Conservation (phyloP, 371 early-diverging fungal genomes). For the Gilbertella persicaria region DNA sequence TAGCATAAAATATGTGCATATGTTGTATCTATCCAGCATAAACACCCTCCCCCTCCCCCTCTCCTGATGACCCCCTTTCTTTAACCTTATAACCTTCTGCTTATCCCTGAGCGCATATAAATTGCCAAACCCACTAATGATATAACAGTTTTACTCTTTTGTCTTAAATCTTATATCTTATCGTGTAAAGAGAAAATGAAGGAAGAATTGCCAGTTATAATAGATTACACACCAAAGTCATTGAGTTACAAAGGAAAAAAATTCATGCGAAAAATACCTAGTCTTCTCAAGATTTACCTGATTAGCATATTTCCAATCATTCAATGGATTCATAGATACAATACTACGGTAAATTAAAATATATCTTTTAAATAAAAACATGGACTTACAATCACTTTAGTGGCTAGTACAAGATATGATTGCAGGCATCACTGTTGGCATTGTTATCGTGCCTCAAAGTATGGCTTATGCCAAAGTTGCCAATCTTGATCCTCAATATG, state of each 20-base stretch:
- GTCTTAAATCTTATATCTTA: too few species aligned
- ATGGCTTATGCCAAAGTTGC: constrained; percentile 87
- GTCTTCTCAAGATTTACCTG: constrained; percentile 4
- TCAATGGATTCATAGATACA: constrained; percentile 37
- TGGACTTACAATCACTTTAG: constrained; percentile 3
- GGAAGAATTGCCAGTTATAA: constrained; percentile 5
- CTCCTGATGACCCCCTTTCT: not conserved
- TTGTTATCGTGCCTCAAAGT: constrained; percentile 84
- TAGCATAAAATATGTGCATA: too few species aligned
- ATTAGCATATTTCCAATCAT: constrained; percentile 13
- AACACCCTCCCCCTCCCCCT: too few species aligned
- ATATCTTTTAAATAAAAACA: not conserved
- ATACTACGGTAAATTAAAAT: constrained; percentile 21
- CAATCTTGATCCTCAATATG: constrained; percentile 60
- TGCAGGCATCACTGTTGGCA: constrained; percentile 86
- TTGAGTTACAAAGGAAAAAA: not conserved
- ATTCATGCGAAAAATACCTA: constrained; percentile 2
- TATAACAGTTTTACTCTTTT: not conserved
- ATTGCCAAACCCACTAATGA: not conserved
- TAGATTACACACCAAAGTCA: constrained; percentile 6
- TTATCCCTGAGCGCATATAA: not conserved
- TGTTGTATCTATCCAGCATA: too few species aligned
- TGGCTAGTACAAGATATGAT: constrained; percentile 85
- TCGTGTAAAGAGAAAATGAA: constrained; percentile 1
- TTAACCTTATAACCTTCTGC: not conserved